These are phyloP conservation scores for Galerina marginata DNA, from an alignment of 768 basidiomycete species.

Conservation along the genomic window DNA sequence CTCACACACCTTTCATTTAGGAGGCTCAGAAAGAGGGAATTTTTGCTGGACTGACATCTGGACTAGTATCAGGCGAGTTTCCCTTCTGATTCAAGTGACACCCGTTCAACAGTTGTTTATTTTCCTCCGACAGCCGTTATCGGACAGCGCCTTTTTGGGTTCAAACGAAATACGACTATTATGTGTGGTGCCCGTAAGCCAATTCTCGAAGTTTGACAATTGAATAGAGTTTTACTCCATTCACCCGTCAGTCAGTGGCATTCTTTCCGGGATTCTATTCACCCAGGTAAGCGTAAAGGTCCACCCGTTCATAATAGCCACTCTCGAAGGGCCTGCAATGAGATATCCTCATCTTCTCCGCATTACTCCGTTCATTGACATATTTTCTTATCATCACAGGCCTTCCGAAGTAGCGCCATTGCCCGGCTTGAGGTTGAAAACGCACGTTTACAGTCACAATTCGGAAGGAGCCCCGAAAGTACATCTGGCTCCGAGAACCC, in stretches of 20 bases:
- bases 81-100: conserved; percentile 24
- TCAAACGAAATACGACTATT: conserved; percentile 69
- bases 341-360: neutral
- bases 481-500: conserved; percentile 3
- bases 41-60: conserved; percentile 76
- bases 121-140: conserved; percentile 54
- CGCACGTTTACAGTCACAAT: conserved; percentile 8
- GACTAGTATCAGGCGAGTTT: conserved; percentile 68
- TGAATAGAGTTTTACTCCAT: conserved; percentile 22
- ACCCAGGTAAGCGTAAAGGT: conserved; percentile 58
- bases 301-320: conserved; percentile 13
- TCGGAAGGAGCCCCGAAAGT: neutral
- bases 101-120: conserved; percentile 22
- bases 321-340: neutral
- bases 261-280: conserved; percentile 75
- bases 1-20: conserved; percentile 39
- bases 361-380: neutral
- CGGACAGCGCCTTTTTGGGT: conserved; percentile 63
- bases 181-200: conserved; percentile 69
- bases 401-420: conserved; percentile 19
- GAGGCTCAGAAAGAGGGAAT: conserved; percentile 74
- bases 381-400: conserved; percentile 9
- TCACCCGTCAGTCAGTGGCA: conserved; percentile 58
- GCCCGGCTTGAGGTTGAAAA: conserved; percentile 14
- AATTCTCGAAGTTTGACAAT: conserved; percentile 24